phyloP scores from a whole-genome alignment of 805 yeast species.

The Priceomyces haplophilus region DNA sequence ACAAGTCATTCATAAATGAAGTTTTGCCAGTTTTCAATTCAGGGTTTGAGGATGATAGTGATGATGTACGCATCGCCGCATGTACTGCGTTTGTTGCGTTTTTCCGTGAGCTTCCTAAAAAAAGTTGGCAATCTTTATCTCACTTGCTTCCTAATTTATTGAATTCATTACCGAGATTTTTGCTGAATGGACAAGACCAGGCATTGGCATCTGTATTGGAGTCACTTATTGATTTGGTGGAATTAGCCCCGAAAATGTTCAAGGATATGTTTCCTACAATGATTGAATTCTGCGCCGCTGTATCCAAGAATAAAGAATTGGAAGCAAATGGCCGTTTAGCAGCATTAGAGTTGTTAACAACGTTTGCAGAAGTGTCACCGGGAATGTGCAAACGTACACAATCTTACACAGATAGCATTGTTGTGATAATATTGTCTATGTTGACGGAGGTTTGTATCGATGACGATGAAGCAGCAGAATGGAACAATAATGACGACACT shows the following conservation, averaged over 20 bases:
- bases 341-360: conserved; percentile 83
- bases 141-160: conserved; percentile 79
- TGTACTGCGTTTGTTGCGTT: conserved; percentile 90
- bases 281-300: conserved; percentile 78
- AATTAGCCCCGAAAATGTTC: conserved; percentile 92
- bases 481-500: conserved; percentile 82
- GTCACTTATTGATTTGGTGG: conserved; percentile 84
- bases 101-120: conserved; percentile 77
- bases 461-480: conserved; percentile 81
- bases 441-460: conserved; percentile 90
- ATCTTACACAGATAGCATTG: conserved; percentile 66
- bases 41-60: conserved; percentile 78
- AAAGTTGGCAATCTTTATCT: conserved; percentile 72
- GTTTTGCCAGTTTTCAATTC: conserved; percentile 67
- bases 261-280: conserved; percentile 87
- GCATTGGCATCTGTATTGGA: conserved; percentile 88
- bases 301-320: conserved; percentile 75
- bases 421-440: conserved; percentile 71
- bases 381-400: conserved; percentile 86
- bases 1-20: conserved; percentile 51
- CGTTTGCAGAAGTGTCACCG: conserved; percentile 91
- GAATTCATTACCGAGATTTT: conserved; percentile 81
- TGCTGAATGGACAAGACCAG: conserved; percentile 72
- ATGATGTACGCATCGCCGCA: conserved; percentile 85
- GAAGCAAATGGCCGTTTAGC: conserved; percentile 79